A percentile compares a stretch with the other conserved stretches of the same genome.
Conservation (phyloP, 495 filamentous ascomycete species). For the Tirmania nivea region DNA sequence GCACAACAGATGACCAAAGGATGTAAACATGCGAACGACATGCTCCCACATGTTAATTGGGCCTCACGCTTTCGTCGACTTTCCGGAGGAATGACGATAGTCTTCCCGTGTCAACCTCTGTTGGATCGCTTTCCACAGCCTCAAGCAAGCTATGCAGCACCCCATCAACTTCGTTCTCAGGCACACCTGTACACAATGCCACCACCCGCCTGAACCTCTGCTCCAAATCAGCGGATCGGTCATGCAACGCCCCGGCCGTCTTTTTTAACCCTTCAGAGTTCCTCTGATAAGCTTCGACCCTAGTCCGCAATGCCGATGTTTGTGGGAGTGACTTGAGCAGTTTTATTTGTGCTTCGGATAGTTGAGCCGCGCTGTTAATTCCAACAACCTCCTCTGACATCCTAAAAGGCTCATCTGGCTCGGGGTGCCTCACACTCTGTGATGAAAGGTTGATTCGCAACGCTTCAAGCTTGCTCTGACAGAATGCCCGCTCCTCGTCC, state of each 20-base stretch:
- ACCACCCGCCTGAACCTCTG: constrained; percentile 49
- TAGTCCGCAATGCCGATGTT: constrained; percentile 10
- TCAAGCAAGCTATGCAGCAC: constrained; percentile 36
- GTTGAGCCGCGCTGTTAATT: neutral
- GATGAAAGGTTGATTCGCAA: neutral
- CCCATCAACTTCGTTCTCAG: constrained; percentile 41
- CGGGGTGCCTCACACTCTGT: neutral
- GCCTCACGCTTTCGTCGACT: constrained; percentile 29
- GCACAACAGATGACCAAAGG: too few relatives aligned
- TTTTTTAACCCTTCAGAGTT: constrained; percentile 26
- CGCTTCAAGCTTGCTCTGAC: neutral
- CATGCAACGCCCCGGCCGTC: constrained; percentile 31
- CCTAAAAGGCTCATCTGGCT: neutral
- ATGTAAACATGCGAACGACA: too few relatives aligned
- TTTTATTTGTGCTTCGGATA: constrained; percentile 9
- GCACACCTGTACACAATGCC: constrained; percentile 42
- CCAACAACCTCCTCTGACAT: constrained; percentile 20
- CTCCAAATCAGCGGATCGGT: constrained; percentile 42
- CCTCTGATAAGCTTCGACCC: constrained; percentile 26
- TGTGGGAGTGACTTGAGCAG: constrained; percentile 6
- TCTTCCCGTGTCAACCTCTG: constrained; percentile 43
- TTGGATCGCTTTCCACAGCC: constrained; percentile 54
- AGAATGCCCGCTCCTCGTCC: constrained; percentile 26
- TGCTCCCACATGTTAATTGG: too few relatives aligned
- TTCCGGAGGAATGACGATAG: constrained; percentile 52